These are phyloP conservation scores for Cucumis melo DNA, from an alignment of 306 rosid genomes.

Conservation along the genomic window DNA sequence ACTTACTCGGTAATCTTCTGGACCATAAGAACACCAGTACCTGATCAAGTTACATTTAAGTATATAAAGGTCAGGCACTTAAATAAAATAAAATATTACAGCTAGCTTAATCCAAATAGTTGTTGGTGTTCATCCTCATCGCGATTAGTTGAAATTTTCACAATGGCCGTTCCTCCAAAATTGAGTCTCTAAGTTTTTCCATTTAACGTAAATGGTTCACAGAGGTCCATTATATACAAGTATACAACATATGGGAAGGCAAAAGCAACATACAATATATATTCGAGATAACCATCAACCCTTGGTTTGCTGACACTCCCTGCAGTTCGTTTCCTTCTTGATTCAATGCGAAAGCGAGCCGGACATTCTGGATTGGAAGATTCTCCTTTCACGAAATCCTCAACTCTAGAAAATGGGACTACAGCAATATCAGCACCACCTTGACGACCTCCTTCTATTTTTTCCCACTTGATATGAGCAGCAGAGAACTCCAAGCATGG, in stretches of 20 bases:
- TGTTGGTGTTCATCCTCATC: neutral
- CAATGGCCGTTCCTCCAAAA: neutral
- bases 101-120: neutral
- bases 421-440: slow-evolving; percentile 74
- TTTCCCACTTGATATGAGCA: slow-evolving; percentile 49
- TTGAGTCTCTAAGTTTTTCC: neutral
- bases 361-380: slow-evolving; percentile 55
- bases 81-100: neutral
- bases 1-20: slow-evolving; percentile 60
- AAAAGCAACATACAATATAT: slow-evolving; percentile 40
- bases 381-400: slow-evolving; percentile 71
- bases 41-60: neutral
- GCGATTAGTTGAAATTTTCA: neutral
- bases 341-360: slow-evolving; percentile 60
- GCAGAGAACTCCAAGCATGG: slow-evolving; percentile 47
- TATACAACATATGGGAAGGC: neutral
- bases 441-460: slow-evolving; percentile 71
- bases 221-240: neutral
- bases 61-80: neutral
- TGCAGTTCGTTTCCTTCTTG: slow-evolving; percentile 50
- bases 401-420: slow-evolving; percentile 60
- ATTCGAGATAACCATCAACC: slow-evolving; percentile 78
- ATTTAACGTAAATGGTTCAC: neutral
- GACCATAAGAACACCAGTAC: slow-evolving; percentile 80
- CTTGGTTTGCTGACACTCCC: slow-evolving; percentile 63